A percentile compares a stretch with the other conserved stretches of the same genome.
These are phyloP conservation scores for Camellia lanceoleosa DNA, from an alignment of 148 eudicot genomes.

Conservation along the genomic window DNA sequence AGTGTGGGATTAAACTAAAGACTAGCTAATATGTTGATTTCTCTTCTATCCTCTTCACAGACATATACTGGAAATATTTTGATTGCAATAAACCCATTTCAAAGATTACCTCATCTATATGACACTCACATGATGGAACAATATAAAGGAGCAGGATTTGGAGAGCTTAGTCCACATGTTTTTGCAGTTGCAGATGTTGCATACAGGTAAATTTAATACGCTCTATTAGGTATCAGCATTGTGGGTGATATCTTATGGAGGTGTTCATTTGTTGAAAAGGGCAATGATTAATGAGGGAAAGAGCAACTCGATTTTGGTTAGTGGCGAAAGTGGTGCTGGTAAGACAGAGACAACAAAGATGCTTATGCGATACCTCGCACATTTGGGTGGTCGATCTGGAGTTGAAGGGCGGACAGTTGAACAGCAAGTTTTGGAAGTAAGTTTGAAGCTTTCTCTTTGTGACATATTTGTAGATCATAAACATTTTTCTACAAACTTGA, in stretches of 20 bases:
- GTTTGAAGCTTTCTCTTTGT: slow-evolving; percentile 24
- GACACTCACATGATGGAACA: slow-evolving; percentile 98
- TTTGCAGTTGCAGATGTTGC: slow-evolving; percentile 95
- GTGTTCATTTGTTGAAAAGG: slow-evolving; percentile 39
- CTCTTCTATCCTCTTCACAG: slow-evolving; percentile 36
- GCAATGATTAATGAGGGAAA: slow-evolving; percentile 96
- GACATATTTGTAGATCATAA: slow-evolving; percentile 1
- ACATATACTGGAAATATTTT: slow-evolving; percentile 97
- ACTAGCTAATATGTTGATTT: slow-evolving; percentile 2
- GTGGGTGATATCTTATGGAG: slow-evolving; percentile 19
- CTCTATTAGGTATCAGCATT: neutral
- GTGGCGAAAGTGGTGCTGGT: slow-evolving; percentile 99
- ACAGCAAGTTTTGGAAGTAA: slow-evolving; percentile 97
- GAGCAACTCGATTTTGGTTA: slow-evolving; percentile 95
- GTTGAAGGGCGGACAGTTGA: slow-evolving; percentile 98
- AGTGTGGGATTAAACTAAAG: slow-evolving; percentile 14
- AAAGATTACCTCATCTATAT: slow-evolving; percentile 93
- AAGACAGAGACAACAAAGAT: slow-evolving; percentile 98
- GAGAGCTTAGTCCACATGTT: slow-evolving; percentile 99
- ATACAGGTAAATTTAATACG: slow-evolving; percentile 49
- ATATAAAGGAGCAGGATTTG: slow-evolving; percentile 93
- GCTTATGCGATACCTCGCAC: slow-evolving; percentile 98
- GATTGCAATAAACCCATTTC: slow-evolving; percentile 96
- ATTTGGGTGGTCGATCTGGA: slow-evolving; percentile 90
- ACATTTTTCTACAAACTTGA: slow-evolving; percentile 2